Base-by-base conservation (phyloP, 1,139 yeast species). In the Sugiyamaella xylanicola region DNA sequence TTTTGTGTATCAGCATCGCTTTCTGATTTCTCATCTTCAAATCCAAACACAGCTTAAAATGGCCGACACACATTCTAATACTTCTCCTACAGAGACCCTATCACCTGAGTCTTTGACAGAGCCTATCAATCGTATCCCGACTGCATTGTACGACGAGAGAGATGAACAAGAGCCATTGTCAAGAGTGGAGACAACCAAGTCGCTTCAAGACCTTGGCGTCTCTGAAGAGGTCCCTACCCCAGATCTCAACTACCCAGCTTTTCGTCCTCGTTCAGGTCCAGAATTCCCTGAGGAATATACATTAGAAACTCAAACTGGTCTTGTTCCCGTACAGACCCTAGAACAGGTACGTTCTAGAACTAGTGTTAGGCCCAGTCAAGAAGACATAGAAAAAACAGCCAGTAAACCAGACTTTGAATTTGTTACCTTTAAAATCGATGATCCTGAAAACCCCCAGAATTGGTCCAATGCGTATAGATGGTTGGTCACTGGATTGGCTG, bases 241-340 rank as follows among this genome's bases (percentile, higher is more conserved):
- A 0, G 89, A 83, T 61, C 70, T 81, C 49, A 84, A 81, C 63
- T 81, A 82, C 55, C 92, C 95, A 11, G 55, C 58, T 13, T 51
- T 65, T 11, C 53, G 64, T 19, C 44, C 52, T 19, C 44, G 48
- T 3, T 78, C 77, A 51, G 75, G 79, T 59, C 85, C 92, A 4
- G 85, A 89, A 47, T 90, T 90, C 77, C 97, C 97, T 13, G 97
- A 90, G 75, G 96, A 90, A 71, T 90, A 87, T 70, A 86, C 91
- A 5, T 65, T 90, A 68, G 97, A 90, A 75, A 90, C 97, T 0
- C 79, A 80, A 52, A 87, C 96, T 4, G 97, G 97, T 61, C 77
- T 90, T 56, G 97, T 90, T 5, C 92, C 90, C 1, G 87, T 85
- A 2, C 76, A 82, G 45, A 86, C 96, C 0, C 76, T 90, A 64